Evolutionary conservation across 495 filamentous ascomycete genomes (phyloP).

Genomic region (Aspergillus wentii): DNA sequence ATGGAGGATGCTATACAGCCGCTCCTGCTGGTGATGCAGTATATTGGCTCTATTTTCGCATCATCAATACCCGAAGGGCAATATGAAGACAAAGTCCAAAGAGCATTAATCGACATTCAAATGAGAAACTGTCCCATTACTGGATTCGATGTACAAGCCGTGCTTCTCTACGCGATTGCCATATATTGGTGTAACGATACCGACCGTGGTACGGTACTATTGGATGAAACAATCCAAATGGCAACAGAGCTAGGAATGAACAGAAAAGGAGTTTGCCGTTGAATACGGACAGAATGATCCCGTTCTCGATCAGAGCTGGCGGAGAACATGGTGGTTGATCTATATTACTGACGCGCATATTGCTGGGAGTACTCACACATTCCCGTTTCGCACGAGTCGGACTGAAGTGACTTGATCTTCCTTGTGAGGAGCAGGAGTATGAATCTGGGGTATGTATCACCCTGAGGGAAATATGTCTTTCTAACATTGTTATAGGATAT

Average conservation of each 20-base stretch:
- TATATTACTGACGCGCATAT: conserved; percentile 23
- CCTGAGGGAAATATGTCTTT: background rate
- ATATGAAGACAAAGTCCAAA: conserved; percentile 1
- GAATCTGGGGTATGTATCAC: conserved; percentile 7
- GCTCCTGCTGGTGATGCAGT: conserved; percentile 10
- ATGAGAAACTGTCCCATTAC: background rate
- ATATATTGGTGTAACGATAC: conserved; percentile 19
- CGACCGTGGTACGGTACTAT: conserved; percentile 7
- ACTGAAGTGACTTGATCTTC: conserved; percentile 12
- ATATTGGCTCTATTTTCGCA: conserved; percentile 13
- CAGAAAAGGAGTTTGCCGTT: conserved; percentile 8
- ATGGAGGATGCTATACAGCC: conserved; percentile 3
- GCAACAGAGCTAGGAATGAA: conserved; percentile 19
- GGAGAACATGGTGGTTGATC: conserved; percentile 27
- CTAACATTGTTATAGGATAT: conserved; percentile 6
- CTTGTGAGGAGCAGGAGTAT: conserved; percentile 15
- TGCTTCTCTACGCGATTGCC: conserved; percentile 17
- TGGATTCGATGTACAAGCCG: conserved; percentile 17
- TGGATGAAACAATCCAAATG: conserved; percentile 14
- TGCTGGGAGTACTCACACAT: conserved; percentile 17
- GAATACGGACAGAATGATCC: conserved; percentile 4
- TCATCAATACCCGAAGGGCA: background rate
- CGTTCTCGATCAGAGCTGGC: conserved; percentile 22
- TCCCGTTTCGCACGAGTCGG: conserved; percentile 12
- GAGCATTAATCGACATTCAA: conserved; percentile 1